These are phyloP conservation scores for Russula brevipes DNA, from an alignment of 768 basidiomycete genomes.

Conservation along the genomic window DNA sequence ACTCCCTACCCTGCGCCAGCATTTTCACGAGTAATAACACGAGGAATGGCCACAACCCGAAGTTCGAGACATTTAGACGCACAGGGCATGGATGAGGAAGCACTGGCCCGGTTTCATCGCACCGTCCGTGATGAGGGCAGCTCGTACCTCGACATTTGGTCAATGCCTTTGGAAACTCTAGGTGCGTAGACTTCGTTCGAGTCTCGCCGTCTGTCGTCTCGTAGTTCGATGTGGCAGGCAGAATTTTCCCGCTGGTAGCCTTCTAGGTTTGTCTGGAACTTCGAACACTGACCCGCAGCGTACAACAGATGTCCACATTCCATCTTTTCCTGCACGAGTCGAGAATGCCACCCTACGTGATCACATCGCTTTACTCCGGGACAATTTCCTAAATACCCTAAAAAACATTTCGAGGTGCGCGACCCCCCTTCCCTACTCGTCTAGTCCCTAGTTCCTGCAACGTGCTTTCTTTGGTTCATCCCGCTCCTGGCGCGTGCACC, in stretches of 20 bases:
- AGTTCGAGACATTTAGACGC: neutral
- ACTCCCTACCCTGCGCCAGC: slow-evolving; percentile 5
- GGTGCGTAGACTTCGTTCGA: slow-evolving; percentile 7
- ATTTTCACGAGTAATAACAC: slow-evolving; percentile 12
- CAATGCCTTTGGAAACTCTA: slow-evolving; percentile 15
- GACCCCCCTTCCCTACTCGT: slow-evolving; percentile 3
- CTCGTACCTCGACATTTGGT: slow-evolving; percentile 17
- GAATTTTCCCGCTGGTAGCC: neutral
- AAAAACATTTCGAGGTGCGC: slow-evolving; percentile 23
- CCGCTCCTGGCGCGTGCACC: neutral
- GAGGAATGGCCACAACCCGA: slow-evolving; percentile 18
- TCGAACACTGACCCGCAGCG: neutral
- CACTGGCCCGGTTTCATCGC: slow-evolving; percentile 13
- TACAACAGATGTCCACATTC: slow-evolving; percentile 21
- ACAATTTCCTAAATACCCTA: slow-evolving; percentile 15
- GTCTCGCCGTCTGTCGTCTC: neutral
- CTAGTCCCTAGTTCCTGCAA: slow-evolving; percentile 14
- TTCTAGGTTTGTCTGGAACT: neutral
- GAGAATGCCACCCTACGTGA: slow-evolving; percentile 15
- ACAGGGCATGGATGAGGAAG: slow-evolving; percentile 11
- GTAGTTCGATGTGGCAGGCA: neutral
- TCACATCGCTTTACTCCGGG: slow-evolving; percentile 8
- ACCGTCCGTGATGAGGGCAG: slow-evolving; percentile 13
- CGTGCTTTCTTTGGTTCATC: neutral
- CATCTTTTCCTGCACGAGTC: slow-evolving; percentile 10